A percentile compares a stretch with the other conserved stretches of the same genome.
Evolutionary conservation across 768 basidiomycete genomes (phyloP).

Genomic region (Suillus tomentosus): DNA sequence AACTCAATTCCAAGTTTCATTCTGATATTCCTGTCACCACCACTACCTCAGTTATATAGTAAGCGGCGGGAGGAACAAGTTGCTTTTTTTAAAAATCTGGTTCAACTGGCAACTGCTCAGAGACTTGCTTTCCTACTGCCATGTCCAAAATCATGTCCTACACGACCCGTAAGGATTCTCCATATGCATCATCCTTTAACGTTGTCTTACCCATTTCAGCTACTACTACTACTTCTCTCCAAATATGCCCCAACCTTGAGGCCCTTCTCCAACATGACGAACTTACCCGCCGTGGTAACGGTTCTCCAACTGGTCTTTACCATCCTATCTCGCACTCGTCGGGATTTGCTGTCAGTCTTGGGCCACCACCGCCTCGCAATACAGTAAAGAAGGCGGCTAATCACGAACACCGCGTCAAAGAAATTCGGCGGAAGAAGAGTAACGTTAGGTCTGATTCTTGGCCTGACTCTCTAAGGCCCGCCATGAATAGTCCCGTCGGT

Average conservation of each 20-base stretch:
- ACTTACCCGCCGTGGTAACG: slow-evolving; percentile 38
- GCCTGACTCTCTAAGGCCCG: slow-evolving; percentile 22
- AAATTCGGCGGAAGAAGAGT: slow-evolving; percentile 18
- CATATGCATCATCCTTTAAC: background rate
- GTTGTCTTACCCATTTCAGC: slow-evolving; percentile 10
- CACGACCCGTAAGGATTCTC: slow-evolving; percentile 3
- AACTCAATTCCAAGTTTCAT: slow-evolving; percentile 8
- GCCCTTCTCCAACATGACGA: slow-evolving; percentile 62
- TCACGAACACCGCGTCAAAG: slow-evolving; percentile 23
- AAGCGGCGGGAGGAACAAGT: slow-evolving; percentile 6
- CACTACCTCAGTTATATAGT: background rate
- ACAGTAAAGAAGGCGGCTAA: slow-evolving; percentile 19
- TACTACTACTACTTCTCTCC: slow-evolving; percentile 30
- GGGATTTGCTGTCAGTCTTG: slow-evolving; percentile 30
- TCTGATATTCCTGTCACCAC: slow-evolving; percentile 1
- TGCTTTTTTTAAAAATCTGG: background rate
- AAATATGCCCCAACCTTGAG: slow-evolving; percentile 61
- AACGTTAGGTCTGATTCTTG: slow-evolving; percentile 26
- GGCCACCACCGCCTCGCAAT: slow-evolving; percentile 37
- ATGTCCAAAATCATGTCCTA: slow-evolving; percentile 2
- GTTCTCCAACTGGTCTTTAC: slow-evolving; percentile 24
- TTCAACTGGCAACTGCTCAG: background rate
- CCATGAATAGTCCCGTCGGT: slow-evolving; percentile 6
- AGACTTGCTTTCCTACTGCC: background rate
- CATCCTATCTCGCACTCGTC: slow-evolving; percentile 14